Conservation (phyloP, 2,329 filamentous ascomycete genomes). For the Diplodia intermedia region DNA sequence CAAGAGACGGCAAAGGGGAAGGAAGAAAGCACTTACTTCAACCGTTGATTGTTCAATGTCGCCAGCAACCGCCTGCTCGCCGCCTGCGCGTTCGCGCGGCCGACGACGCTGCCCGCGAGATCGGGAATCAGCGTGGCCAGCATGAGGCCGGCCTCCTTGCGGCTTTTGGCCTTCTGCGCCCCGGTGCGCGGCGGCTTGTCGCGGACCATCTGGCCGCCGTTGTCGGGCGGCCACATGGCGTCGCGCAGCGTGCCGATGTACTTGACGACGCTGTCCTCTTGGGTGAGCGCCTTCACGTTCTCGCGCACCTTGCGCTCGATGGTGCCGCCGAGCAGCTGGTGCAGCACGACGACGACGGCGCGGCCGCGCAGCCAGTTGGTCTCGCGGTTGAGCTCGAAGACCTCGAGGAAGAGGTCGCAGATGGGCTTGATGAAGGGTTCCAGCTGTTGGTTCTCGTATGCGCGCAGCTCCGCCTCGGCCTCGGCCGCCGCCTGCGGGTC, state of each 20-base stretch:
- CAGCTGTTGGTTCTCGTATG: constrained; percentile 86
- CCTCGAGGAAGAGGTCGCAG: constrained; percentile 94
- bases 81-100: constrained; percentile 86
- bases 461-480: constrained; percentile 91
- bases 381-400: constrained; percentile 91
- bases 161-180: constrained; percentile 78
- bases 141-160: constrained; percentile 87
- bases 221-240: constrained; percentile 80
- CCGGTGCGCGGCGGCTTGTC: constrained; percentile 61
- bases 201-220: constrained; percentile 34
- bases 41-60: constrained; percentile 84
- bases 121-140: constrained; percentile 90
- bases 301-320: constrained; percentile 96
- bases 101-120: constrained; percentile 90
- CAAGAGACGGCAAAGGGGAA: neutral
- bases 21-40: constrained; percentile 72
- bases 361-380: constrained; percentile 97
- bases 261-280: constrained; percentile 78
- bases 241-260: constrained; percentile 78
- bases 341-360: constrained; percentile 93
- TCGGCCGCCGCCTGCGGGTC: constrained; percentile 67
- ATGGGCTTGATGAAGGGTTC: constrained; percentile 99
- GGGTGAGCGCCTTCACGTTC: constrained; percentile 72
- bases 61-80: constrained; percentile 89
- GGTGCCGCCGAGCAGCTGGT: constrained; percentile 93